Evolutionary conservation across 23 red algal species (phyloP), one percentile per base, ranked within the genome.

Genomic region (Gracilaria gracilis): DNA sequence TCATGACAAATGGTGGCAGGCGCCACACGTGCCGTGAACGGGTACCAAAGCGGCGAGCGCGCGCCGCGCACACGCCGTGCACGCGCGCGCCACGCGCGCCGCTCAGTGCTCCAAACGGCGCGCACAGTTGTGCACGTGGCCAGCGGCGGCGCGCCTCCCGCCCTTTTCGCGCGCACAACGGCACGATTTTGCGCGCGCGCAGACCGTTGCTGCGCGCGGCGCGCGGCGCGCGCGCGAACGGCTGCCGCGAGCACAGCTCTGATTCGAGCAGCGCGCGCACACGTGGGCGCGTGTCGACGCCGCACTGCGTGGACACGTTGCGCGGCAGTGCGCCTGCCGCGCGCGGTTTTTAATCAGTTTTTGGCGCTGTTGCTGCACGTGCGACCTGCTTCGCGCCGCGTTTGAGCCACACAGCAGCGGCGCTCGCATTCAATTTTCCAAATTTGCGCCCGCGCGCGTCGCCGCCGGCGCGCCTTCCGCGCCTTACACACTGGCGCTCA

Each of bases 1-100:
- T 40, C 40, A 51, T 5, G 72, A 20, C 23, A 37, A 50, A 37
- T 32, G 64, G 64, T 69, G 64, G 31, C 64, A 69, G 64, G 9
- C 0, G 9, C 28, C 29, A 13, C 28, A 32, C 64, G 64, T 32
- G 64, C 64, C 21, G 6, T 50, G 72, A 77, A 77, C 72, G 72
- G n/a, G 72, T 42, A 77, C 39, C 23, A 15, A 67, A 33, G 62
- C 62, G 33, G 16, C 16, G 62, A 3, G 62, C 62, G 62, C 62
- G 33, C 20, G 62, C 27, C 7, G 2, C 24, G 28, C 28, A 15
- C 28, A 15, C 32, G 62, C 27, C 9, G 20, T 9, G 16, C 28
- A 24, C 24, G 62, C 58, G 58, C 58, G 58, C 58, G 27, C 27
- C 62, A 36, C 62, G 62, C 62, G 62, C 62, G 62, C 62, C 62